Evolutionary conservation across 1,284 basidiomycete genomes (phyloP).

Genomic region (Ganoderma multipileum): DNA sequence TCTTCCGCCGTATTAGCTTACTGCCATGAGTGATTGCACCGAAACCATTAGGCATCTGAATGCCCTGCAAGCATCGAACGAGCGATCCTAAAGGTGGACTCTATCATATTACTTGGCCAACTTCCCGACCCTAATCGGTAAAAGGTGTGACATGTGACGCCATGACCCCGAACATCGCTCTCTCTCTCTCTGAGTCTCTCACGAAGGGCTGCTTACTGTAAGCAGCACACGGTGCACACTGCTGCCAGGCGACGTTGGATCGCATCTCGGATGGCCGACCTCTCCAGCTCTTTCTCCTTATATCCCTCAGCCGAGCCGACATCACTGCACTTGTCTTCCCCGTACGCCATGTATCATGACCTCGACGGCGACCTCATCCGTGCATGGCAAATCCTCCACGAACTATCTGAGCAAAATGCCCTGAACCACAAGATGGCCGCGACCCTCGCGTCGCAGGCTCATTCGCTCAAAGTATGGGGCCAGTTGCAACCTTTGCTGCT

Average conservation of each 20-base stretch:
- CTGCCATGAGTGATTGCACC: too few species aligned
- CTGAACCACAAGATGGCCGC: conserved; percentile 84
- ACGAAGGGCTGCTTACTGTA: background rate
- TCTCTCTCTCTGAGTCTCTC: background rate
- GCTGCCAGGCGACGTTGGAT: background rate
- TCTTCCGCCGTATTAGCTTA: too few species aligned
- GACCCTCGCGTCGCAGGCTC: conserved; percentile 77
- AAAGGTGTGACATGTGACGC: conserved; percentile 2
- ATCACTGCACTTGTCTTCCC: background rate
- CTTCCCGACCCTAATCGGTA: too few species aligned
- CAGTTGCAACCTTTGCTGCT: conserved; percentile 12
- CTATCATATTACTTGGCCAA: too few species aligned
- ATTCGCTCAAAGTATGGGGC: conserved; percentile 77
- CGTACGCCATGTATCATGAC: conserved; percentile 44
- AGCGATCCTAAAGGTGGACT: too few species aligned
- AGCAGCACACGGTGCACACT: background rate
- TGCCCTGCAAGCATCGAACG: too few species aligned
- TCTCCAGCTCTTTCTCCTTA: background rate
- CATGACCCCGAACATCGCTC: conserved; percentile 1
- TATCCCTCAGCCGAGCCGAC: conserved; percentile 1
- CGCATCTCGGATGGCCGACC: conserved; percentile 6
- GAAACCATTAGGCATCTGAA: too few species aligned
- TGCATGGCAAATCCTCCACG: conserved; percentile 81
- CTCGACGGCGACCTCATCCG: conserved; percentile 78
- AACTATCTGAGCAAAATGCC: conserved; percentile 86